Percentiles rank a stretch among this genome's conserved stretches.
These are phyloP conservation scores for Oryza meridionalis DNA, from an alignment of 176 grass and related monocot species.

Conservation along the genomic window DNA sequence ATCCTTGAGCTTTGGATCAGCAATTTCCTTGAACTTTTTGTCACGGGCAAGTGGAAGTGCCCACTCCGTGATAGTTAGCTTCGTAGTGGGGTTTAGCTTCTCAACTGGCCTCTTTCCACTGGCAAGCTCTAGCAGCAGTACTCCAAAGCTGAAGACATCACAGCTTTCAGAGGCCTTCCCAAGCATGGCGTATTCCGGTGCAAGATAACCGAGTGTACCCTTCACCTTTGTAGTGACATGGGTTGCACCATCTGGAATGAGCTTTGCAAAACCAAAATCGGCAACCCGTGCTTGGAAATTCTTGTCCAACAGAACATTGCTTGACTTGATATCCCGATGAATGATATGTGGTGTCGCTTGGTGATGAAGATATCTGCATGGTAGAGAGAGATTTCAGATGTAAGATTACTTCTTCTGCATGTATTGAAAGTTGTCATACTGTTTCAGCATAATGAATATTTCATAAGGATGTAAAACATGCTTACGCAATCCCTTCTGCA, in stretches of 20 bases:
- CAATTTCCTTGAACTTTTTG: slow-evolving; percentile 75
- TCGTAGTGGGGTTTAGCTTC: slow-evolving; percentile 67
- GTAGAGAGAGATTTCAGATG: slow-evolving; percentile 16
- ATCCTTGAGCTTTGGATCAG: slow-evolving; percentile 66
- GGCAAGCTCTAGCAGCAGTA: slow-evolving; percentile 74
- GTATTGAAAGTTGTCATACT: not conserved
- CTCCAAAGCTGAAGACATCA: slow-evolving; percentile 78
- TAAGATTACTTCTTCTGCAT: not conserved
- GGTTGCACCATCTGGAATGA: slow-evolving; percentile 85
- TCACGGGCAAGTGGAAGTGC: slow-evolving; percentile 62
- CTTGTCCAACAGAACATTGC: slow-evolving; percentile 78
- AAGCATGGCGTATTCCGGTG: slow-evolving; percentile 93
- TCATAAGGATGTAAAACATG: slow-evolving; percentile 5
- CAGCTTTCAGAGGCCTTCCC: slow-evolving; percentile 89
- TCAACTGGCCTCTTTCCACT: slow-evolving; percentile 80
- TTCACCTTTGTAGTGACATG: slow-evolving; percentile 95
- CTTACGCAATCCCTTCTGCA: slow-evolving; percentile 93
- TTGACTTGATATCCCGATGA: slow-evolving; percentile 85
- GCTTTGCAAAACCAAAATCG: slow-evolving; percentile 91
- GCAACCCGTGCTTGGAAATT: slow-evolving; percentile 72
- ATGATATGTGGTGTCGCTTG: slow-evolving; percentile 73
- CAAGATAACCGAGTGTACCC: slow-evolving; percentile 92
- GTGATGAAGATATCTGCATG: slow-evolving; percentile 82
- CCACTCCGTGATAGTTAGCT: slow-evolving; percentile 65
- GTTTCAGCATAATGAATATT: slow-evolving; percentile 23